Evolutionary conservation across 345 rosid species (phyloP), one percentile per base, ranked within the genome.

Genomic region (Noccaea caerulescens): DNA sequence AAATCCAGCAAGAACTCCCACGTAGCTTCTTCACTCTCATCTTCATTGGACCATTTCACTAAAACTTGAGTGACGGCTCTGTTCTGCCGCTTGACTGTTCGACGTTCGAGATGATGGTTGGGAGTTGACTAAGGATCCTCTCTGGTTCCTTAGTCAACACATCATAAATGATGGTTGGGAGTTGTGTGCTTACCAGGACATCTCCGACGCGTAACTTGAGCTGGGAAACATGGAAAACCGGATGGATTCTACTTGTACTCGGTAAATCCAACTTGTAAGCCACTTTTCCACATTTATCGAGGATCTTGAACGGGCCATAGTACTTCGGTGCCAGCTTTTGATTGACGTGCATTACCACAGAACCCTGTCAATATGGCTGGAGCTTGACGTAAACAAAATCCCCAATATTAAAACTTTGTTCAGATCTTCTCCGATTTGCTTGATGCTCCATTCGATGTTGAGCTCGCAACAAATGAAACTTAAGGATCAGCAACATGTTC

Each of bases 41-140:
- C 20, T 0, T 14, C n/a, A 57, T 34, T 13, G 0, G 1, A 0
- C 43, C 61, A 56, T 1, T 57, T 36, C 0, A 57, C 8, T n/a
- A 57, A 0, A 0, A 57, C 44, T 25, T 14, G 4, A 0, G 60
- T 34, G 0, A 5, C 23, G 0, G 59, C 23, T 7, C 4, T 4
- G 0, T 20, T 20, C 0, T 32, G 41, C 0, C 41, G 0, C 0
- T 54, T n/a, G 0, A 32, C 59, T 39, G 33, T n/a, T 0, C 13
- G 7, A 0, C 11, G 0, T 0, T 33, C 23, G 12, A 13, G 4
- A 50, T 1, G 0, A 52, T 3, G 8, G 8, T 13, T 2, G 27
- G 38, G 0, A 53, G 12, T 0, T 27, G 10, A 10, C 9, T 11
- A 0, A 54, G 2, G 0, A 54, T 13, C 0, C 0, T 0, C 27